Evolutionary conservation across 164 flowering plant genomes (phyloP).

Genomic region (Umbilicus rupestris): DNA sequence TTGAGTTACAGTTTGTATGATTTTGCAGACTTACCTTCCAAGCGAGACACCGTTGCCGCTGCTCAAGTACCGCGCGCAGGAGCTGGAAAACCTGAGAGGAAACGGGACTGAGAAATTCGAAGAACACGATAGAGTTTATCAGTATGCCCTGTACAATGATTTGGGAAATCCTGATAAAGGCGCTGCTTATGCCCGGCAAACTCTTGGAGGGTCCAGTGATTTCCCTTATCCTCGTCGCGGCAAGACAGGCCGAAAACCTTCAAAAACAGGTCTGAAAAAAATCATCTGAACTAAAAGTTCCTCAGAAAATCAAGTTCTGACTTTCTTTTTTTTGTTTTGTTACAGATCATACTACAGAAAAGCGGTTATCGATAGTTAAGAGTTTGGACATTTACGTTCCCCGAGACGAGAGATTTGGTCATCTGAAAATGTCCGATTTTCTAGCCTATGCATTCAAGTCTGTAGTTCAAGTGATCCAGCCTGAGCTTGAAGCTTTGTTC

Average conservation of each 20-base stretch:
- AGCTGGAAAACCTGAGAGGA: slow-evolving; percentile 58
- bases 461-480: slow-evolving; percentile 34
- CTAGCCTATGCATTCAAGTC: slow-evolving; percentile 37
- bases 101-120: slow-evolving; percentile 52
- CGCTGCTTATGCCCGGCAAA: slow-evolving; percentile 31
- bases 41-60: slow-evolving; percentile 50
- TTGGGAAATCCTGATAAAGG: slow-evolving; percentile 63
- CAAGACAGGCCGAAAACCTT: slow-evolving; percentile 60
- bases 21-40: slow-evolving; percentile 59
- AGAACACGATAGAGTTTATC: slow-evolving; percentile 78
- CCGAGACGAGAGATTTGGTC: slow-evolving; percentile 48
- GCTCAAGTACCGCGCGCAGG: slow-evolving; percentile 47
- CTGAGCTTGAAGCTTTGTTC: slow-evolving; percentile 37
- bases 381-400: slow-evolving; percentile 45
- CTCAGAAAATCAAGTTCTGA: too few relatives aligned
- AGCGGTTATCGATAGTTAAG: slow-evolving; percentile 26
- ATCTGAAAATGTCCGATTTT: slow-evolving; percentile 46
- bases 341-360: slow-evolving; percentile 41
- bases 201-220: slow-evolving; percentile 67
- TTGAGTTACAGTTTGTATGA: background rate
- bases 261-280: slow-evolving; percentile 29
- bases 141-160: slow-evolving; percentile 79
- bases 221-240: slow-evolving; percentile 81
- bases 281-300: too few relatives aligned
- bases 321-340: background rate